These are phyloP conservation scores for Zygosaccharomyces lentus DNA, from an alignment of 805 yeast genomes.

Conservation along the genomic window DNA sequence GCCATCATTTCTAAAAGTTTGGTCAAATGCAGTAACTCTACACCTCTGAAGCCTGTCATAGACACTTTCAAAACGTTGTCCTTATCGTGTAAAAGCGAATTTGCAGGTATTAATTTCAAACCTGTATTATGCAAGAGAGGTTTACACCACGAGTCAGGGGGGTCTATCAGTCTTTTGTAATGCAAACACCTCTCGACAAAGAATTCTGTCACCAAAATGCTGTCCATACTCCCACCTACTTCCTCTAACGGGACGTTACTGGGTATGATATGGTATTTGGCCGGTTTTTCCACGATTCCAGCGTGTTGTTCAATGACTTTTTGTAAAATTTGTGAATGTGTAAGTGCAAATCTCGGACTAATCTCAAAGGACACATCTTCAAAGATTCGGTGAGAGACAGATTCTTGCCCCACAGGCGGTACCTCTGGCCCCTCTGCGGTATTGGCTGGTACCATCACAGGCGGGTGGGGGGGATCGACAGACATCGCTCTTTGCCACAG, in stretches of 20 bases:
- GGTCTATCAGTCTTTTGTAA: conserved; percentile 42
- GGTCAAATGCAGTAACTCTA: conserved; percentile 65
- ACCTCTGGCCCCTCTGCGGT: not conserved
- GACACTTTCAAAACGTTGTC: conserved; percentile 38
- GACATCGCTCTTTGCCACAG: conserved; percentile 31
- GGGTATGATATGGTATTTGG: conserved; percentile 23
- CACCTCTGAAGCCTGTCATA: conserved; percentile 72
- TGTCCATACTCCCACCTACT: not conserved
- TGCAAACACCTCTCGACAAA: conserved; percentile 69
- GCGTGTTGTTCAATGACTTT: conserved; percentile 27
- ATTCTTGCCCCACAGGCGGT: not conserved
- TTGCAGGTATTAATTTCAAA: conserved; percentile 30
- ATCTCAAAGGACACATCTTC: conserved; percentile 16
- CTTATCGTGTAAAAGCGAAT: conserved; percentile 16
- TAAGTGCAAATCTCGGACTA: conserved; percentile 16
- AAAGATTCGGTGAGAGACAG: conserved; percentile 11
- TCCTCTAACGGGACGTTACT: conserved; percentile 19
- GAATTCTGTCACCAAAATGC: conserved; percentile 66
- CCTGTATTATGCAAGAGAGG: conserved; percentile 39
- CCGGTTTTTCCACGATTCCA: conserved; percentile 15
- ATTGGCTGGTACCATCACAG: not conserved
- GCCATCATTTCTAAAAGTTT: conserved; percentile 56
- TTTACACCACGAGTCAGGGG: conserved; percentile 58
- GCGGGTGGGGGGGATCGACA: conserved; percentile 3
- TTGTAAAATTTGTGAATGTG: conserved; percentile 20